Percentiles rank a stretch among this genome's conserved stretches.
Conservation (phyloP, 2,329 filamentous ascomycete species). For the Aspergillus brasiliensis region DNA sequence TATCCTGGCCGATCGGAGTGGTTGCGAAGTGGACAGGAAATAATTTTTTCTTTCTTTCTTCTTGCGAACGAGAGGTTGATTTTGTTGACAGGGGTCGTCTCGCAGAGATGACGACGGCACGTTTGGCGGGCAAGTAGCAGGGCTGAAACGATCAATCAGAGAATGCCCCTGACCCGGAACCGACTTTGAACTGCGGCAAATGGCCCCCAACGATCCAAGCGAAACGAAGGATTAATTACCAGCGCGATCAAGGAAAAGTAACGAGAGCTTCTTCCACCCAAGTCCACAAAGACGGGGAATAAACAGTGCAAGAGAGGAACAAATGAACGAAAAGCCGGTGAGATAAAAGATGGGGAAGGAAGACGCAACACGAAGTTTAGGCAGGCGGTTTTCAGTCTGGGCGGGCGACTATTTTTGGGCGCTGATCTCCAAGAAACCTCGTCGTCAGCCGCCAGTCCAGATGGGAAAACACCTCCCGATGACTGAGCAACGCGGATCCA, state of each 20-base stretch:
- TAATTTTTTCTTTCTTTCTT: neutral
- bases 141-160: constrained; percentile 1
- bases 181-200: neutral
- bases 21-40: neutral
- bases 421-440: neutral
- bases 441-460: neutral
- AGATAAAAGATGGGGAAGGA: neutral
- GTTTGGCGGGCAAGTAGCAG: constrained; percentile 3
- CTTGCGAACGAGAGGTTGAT: neutral
- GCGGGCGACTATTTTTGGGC: constrained; percentile 10
- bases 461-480: neutral
- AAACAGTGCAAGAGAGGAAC: neutral
- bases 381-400: constrained; percentile 5
- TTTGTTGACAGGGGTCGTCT: neutral
- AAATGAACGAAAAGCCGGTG: neutral
- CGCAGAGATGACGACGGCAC: constrained; percentile 1
- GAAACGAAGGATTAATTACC: neutral
- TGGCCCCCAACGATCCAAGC: neutral
- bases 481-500: neutral
- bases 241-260: neutral
- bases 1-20: neutral
- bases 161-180: neutral
- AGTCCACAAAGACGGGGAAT: neutral
- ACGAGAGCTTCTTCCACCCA: neutral
- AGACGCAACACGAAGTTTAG: neutral